Evolutionary conservation across 2,329 filamentous ascomycete species (phyloP).

Genomic region (Arthrobotrys conoides): DNA sequence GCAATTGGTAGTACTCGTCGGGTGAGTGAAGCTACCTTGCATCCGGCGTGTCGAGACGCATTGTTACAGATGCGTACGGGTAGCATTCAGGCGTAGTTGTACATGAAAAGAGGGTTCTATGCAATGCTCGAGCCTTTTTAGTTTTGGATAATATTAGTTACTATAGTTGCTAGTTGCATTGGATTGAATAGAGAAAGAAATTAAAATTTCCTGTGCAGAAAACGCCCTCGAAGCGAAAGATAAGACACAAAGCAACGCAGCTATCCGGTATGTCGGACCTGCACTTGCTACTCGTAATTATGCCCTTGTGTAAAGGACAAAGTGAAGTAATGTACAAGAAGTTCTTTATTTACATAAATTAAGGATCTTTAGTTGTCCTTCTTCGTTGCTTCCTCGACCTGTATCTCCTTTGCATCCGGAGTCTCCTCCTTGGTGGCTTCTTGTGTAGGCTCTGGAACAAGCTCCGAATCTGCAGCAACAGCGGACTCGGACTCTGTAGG

Average conservation of each 20-base stretch:
- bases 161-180: constrained; percentile 1
- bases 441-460: constrained; percentile 39
- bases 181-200: constrained; percentile 20
- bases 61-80: constrained; percentile 42
- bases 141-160: no score
- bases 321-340: constrained; percentile 54
- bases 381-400: constrained; percentile 52
- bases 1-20: constrained; percentile 13
- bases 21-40: constrained; percentile 2
- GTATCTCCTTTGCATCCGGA: constrained; percentile 53
- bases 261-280: constrained; percentile 2
- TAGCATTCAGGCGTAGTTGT: constrained; percentile 36
- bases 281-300: constrained; percentile 11
- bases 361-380: constrained; percentile 37
- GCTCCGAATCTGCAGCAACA: constrained; percentile 52
- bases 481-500: constrained; percentile 51
- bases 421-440: constrained; percentile 33
- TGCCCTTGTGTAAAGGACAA: not conserved
- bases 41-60: constrained; percentile 47
- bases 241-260: constrained; percentile 43
- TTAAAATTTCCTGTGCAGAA: constrained; percentile 43
- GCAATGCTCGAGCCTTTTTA: not conserved
- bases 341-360: constrained; percentile 34
- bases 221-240: constrained; percentile 26
- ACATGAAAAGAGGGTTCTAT: not conserved